These are phyloP conservation scores for Phialophora macrospora DNA, from an alignment of 2,329 filamentous ascomycete species.

Conservation along the genomic window DNA sequence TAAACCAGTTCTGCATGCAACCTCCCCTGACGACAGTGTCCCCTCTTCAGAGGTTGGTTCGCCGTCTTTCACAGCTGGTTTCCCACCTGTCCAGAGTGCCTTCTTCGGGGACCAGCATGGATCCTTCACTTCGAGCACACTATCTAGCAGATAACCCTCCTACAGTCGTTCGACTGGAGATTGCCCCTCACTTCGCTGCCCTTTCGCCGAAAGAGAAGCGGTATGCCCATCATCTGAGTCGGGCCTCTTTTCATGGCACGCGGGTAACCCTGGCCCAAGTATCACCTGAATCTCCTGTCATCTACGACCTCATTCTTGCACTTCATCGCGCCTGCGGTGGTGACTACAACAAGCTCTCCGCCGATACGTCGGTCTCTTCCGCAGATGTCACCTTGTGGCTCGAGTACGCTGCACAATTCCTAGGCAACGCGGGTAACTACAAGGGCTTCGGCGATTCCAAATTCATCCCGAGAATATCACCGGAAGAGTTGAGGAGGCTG, in stretches of 20 bases:
- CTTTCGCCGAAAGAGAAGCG: slow-evolving; percentile 70
- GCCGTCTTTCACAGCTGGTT: slow-evolving; percentile 27
- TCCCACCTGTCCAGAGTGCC: slow-evolving; percentile 13
- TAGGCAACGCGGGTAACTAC: slow-evolving; percentile 83
- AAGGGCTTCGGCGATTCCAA: slow-evolving; percentile 87
- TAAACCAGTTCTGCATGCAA: slow-evolving; percentile 19
- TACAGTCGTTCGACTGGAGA: slow-evolving; percentile 82
- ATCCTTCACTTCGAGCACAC: slow-evolving; percentile 58
- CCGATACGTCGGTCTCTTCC: slow-evolving; percentile 67
- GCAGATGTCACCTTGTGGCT: slow-evolving; percentile 71
- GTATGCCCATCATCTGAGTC: slow-evolving; percentile 84
- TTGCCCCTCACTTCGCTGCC: slow-evolving; percentile 87
- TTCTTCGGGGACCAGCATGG: slow-evolving; percentile 42
- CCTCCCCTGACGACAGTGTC: background rate
- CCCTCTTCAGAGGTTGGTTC: slow-evolving; percentile 19
- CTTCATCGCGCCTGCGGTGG: slow-evolving; percentile 70
- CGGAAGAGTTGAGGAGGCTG: slow-evolving; percentile 67
- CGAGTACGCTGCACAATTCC: slow-evolving; percentile 77
- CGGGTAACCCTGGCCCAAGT: slow-evolving; percentile 80
- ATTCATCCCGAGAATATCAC: slow-evolving; percentile 74
- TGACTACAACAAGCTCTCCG: slow-evolving; percentile 71
- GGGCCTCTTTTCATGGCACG: slow-evolving; percentile 76
- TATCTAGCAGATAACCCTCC: slow-evolving; percentile 92
- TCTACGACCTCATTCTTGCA: slow-evolving; percentile 79
- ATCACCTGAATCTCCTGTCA: slow-evolving; percentile 78